Conservation (phyloP, 208 protist species). For the Leishmania arabica region DNA sequence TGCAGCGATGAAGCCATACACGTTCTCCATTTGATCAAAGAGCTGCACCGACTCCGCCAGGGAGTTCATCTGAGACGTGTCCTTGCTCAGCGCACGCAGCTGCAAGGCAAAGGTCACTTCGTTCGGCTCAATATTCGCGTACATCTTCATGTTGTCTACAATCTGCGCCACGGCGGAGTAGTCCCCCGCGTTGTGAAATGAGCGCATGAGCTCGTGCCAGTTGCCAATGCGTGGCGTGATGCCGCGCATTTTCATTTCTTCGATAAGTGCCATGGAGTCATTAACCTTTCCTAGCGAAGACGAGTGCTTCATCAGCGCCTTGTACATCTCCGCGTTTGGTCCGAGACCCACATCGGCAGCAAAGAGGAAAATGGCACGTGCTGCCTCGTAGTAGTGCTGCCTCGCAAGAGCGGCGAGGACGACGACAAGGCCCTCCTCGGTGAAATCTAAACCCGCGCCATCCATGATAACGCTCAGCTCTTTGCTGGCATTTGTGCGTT, state of each 20-base stretch:
- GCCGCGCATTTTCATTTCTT: slow-evolving; percentile 87
- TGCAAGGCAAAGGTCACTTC: slow-evolving; percentile 87
- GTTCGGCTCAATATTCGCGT: slow-evolving; percentile 92
- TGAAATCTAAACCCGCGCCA: slow-evolving; percentile 69
- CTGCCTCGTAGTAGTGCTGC: slow-evolving; percentile 63
- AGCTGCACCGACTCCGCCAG: slow-evolving; percentile 84
- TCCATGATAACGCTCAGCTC: slow-evolving; percentile 71
- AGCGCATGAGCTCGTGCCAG: slow-evolving; percentile 91
- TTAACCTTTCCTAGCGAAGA: slow-evolving; percentile 65
- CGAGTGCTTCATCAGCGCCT: slow-evolving; percentile 80
- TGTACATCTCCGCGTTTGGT: slow-evolving; percentile 79
- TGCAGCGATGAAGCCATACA: slow-evolving; percentile 86
- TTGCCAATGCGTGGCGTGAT: slow-evolving; percentile 91
- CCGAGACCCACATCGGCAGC: slow-evolving; percentile 65
- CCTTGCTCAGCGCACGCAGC: slow-evolving; percentile 75
- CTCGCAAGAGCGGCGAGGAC: slow-evolving; percentile 67
- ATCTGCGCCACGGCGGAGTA: slow-evolving; percentile 82
- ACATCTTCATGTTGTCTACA: slow-evolving; percentile 93
- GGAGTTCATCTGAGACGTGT: slow-evolving; percentile 73
- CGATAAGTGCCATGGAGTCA: slow-evolving; percentile 78
- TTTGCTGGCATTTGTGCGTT: slow-evolving; percentile 76
- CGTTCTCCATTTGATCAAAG: slow-evolving; percentile 93
- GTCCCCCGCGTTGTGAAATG: slow-evolving; percentile 85
- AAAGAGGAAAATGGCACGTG: slow-evolving; percentile 79
- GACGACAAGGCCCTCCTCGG: slow-evolving; percentile 77